These are phyloP conservation scores for Arthrobotrys sphaeroides DNA, from an alignment of 2,329 filamentous ascomycete species.

Conservation along the genomic window DNA sequence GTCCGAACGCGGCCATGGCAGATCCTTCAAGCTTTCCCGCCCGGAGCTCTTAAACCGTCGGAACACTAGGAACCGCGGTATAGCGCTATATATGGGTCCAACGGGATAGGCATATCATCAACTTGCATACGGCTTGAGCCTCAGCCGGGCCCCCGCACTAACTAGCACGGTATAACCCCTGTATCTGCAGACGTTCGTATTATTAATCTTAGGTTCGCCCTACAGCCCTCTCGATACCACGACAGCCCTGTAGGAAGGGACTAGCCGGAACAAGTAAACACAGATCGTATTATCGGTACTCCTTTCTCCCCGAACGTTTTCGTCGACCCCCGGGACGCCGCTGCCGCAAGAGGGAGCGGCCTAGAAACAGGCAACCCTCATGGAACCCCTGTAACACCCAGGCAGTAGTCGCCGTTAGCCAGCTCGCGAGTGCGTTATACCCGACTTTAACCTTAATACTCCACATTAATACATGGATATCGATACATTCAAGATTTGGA, in stretches of 20 bases:
- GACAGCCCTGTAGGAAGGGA: not conserved
- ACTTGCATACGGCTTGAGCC: conserved; percentile 13
- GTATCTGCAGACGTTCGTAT: not conserved
- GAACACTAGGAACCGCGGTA: not conserved
- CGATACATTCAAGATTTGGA: not conserved
- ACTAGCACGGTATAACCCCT: not conserved
- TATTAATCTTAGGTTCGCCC: conserved; percentile 8
- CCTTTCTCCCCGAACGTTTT: not conserved
- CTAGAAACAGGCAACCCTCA: not conserved
- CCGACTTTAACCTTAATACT: not conserved
- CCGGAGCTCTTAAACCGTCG: not conserved
- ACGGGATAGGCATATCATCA: not conserved
- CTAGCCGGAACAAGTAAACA: not conserved
- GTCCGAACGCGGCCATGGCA: not conserved
- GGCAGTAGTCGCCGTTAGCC: not conserved
- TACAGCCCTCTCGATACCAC: no score
- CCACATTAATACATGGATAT: not conserved
- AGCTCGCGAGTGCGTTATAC: not conserved
- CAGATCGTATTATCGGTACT: no score
- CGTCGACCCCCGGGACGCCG: not conserved
- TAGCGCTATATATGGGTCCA: not conserved
- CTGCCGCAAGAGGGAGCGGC: no score
- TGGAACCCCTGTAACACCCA: not conserved
- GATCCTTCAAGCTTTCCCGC: conserved; percentile 8
- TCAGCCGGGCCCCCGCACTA: not conserved